These are phyloP conservation scores for Elaeis oleifera DNA, from an alignment of 202 grass and related monocot genomes.

Conservation along the genomic window DNA sequence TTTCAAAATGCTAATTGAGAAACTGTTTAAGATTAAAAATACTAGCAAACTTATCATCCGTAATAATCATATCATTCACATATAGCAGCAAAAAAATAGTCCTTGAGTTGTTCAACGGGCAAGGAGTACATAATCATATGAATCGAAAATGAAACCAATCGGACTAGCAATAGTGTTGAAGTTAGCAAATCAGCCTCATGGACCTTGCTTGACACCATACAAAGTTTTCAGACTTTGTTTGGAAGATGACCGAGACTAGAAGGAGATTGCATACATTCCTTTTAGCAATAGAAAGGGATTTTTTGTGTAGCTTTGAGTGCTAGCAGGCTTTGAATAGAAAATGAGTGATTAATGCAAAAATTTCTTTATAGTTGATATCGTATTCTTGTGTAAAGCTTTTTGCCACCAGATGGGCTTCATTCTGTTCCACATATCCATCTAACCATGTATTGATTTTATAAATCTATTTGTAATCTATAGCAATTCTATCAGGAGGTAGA, in stretches of 20 bases:
- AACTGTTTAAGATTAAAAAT: neutral
- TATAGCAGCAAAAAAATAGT: neutral
- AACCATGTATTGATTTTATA: slow-evolving; percentile 14
- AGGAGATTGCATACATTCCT: slow-evolving; percentile 6
- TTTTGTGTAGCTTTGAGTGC: neutral
- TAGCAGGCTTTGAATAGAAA: neutral
- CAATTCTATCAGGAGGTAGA: neutral
- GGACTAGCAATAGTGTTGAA: neutral
- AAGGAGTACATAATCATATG: neutral
- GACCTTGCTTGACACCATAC: slow-evolving; percentile 17
- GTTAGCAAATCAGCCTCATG: slow-evolving; percentile 1
- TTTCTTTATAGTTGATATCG: slow-evolving; percentile 1
- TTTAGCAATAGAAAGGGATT: slow-evolving; percentile 9
- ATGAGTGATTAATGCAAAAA: neutral
- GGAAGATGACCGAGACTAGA: neutral
- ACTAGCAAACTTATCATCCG: neutral
- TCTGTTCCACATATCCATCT: slow-evolving; percentile 8
- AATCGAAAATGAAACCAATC: neutral
- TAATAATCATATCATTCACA: slow-evolving; percentile 15
- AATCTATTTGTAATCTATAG: slow-evolving; percentile 6
- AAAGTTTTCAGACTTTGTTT: neutral
- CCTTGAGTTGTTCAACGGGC: neutral
- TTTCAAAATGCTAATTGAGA: neutral
- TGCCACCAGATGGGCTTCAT: slow-evolving; percentile 2
- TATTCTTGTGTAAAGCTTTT: neutral